A percentile compares a stretch with the other conserved stretches of the same genome.
Conservation (phyloP, 371 early-diverging fungal species). For the Syncephalastrum racemosum region DNA sequence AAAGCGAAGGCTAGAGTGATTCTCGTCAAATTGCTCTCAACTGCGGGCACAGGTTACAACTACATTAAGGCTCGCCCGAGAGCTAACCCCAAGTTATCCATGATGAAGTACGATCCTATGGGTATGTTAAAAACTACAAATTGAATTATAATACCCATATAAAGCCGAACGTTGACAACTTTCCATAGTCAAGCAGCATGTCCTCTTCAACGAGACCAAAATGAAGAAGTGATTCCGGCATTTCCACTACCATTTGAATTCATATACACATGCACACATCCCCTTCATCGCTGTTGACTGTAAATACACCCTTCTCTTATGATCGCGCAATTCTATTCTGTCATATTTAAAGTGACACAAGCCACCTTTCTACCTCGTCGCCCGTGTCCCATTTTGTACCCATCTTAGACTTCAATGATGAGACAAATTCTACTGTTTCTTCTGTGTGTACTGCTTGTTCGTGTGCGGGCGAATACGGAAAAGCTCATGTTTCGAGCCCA, state of each 20-base stretch:
- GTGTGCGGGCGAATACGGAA: constrained; percentile 38
- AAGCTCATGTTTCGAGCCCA: constrained; percentile 32
- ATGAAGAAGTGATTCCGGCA: constrained; percentile 52
- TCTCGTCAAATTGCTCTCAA: constrained; percentile 75
- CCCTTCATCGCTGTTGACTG: too few relatives aligned
- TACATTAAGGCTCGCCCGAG: constrained; percentile 78
- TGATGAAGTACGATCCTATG: constrained; percentile 84
- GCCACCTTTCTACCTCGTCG: not conserved
- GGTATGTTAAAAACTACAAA: too few relatives aligned
- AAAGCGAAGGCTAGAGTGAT: constrained; percentile 85
- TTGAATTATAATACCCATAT: not conserved
- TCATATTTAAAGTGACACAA: not conserved
- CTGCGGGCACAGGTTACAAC: constrained; percentile 83
- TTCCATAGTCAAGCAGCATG: constrained; percentile 65
- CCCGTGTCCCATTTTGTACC: not conserved
- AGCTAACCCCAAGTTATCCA: constrained; percentile 70
- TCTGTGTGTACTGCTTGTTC: constrained; percentile 1
- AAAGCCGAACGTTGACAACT: not conserved
- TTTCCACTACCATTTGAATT: not conserved
- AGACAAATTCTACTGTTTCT: not conserved
- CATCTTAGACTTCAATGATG: too few relatives aligned
- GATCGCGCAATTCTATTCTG: not conserved
- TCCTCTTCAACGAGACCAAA: constrained; percentile 76
- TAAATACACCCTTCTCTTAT: too few relatives aligned
- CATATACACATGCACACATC: too few relatives aligned